Percentiles rank a stretch among this genome's conserved stretches.
Conservation (phyloP, 441 rosid genomes). For the Erodium trifolium region DNA sequence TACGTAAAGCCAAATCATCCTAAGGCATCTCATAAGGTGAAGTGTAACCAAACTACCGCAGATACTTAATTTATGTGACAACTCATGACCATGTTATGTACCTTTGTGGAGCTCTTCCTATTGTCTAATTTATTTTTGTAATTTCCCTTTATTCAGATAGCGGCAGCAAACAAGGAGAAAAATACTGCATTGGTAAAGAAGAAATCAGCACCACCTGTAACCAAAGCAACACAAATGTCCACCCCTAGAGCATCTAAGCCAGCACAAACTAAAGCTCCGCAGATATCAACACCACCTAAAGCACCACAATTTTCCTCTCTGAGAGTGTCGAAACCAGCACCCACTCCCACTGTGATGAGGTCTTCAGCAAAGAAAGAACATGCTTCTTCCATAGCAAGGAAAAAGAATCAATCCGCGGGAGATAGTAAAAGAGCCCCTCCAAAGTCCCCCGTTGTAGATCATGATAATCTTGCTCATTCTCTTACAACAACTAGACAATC, state of each 20-base stretch:
- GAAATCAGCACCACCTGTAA: constrained; percentile 38
- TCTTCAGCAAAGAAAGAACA: constrained; percentile 36
- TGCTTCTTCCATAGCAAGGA: constrained; percentile 27
- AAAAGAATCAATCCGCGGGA: constrained; percentile 26
- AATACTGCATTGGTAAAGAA: constrained; percentile 37
- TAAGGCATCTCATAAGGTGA: constrained; percentile 53
- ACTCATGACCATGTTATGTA: too few relatives aligned
- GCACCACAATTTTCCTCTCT: not conserved
- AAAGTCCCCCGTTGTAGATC: constrained; percentile 51
- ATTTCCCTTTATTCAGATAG: constrained; percentile 32
- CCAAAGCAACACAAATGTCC: constrained; percentile 7
- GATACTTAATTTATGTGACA: not conserved
- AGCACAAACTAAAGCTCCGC: constrained; percentile 28
- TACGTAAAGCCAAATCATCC: constrained; percentile 26
- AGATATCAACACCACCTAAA: constrained; percentile 27
- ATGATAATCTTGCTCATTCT: constrained; percentile 27
- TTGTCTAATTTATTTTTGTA: constrained; percentile 6
- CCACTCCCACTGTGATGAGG: constrained; percentile 22
- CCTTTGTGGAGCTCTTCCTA: constrained; percentile 7
- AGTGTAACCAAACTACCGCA: constrained; percentile 5
- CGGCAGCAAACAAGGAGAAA: constrained; percentile 33
- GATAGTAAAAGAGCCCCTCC: constrained; percentile 56
- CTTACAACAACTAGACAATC: constrained; percentile 43
- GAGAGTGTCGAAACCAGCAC: not conserved
- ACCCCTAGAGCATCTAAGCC: constrained; percentile 7